Evolutionary conservation across 257 asterid species (phyloP).

Genomic region (Solanum piurae): DNA sequence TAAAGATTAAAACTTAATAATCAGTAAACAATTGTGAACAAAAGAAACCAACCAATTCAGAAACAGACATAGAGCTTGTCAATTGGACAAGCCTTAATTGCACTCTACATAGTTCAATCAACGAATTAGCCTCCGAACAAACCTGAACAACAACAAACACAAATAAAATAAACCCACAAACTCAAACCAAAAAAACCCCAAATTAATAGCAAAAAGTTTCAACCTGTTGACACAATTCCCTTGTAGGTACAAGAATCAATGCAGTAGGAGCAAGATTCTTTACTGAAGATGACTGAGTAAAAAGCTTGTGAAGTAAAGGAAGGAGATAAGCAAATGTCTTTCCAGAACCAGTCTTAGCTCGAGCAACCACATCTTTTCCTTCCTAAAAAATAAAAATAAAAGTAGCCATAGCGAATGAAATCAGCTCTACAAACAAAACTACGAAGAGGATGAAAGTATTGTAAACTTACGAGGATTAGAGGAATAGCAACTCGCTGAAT

Average conservation of each 20-base stretch:
- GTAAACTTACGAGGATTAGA: constrained; percentile 44
- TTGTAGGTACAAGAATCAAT: constrained; percentile 75
- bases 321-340: constrained; percentile 88
- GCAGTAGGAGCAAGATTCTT: constrained; percentile 56
- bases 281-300: constrained; percentile 33
- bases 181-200: background rate
- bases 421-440: background rate
- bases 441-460: background rate
- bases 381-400: constrained; percentile 24
- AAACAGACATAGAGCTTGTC: constrained; percentile 58
- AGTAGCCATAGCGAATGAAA: background rate
- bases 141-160: constrained; percentile 31
- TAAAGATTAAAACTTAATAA: background rate
- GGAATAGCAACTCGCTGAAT: constrained; percentile 79
- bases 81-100: constrained; percentile 66
- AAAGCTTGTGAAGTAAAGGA: constrained; percentile 84
- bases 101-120: constrained; percentile 74
- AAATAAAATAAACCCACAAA: background rate
- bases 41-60: constrained; percentile 58
- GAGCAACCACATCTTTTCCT: constrained; percentile 94
- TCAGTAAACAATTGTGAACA: background rate
- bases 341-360: constrained; percentile 96
- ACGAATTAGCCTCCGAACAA: constrained; percentile 44
- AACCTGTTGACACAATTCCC: constrained; percentile 89
- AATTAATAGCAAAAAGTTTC: background rate